These are phyloP conservation scores for Candida chauliodis DNA, from an alignment of 805 yeast species.

Conservation along the genomic window DNA sequence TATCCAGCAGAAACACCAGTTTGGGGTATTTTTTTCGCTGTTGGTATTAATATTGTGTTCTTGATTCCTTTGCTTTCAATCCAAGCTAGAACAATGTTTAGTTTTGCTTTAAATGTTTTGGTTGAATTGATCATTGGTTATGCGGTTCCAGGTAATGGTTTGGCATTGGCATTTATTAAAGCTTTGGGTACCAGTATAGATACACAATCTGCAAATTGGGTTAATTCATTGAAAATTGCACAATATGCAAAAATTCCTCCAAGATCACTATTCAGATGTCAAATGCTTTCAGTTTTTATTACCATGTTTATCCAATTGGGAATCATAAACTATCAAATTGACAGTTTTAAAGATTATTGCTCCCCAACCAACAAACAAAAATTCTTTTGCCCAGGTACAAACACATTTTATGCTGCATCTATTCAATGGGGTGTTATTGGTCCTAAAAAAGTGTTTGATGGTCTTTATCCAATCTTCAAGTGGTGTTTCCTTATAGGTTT, in stretches of 20 bases:
- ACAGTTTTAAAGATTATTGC: slow-evolving; percentile 22
- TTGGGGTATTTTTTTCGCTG: slow-evolving; percentile 56
- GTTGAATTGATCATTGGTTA: slow-evolving; percentile 47
- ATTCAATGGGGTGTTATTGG: slow-evolving; percentile 50
- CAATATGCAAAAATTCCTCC: slow-evolving; percentile 42
- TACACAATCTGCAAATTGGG: slow-evolving; percentile 27
- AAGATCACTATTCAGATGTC: slow-evolving; percentile 34
- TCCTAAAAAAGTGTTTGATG: slow-evolving; percentile 51
- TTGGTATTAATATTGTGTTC: slow-evolving; percentile 48
- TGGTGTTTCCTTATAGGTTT: slow-evolving; percentile 55
- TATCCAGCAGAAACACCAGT: slow-evolving; percentile 51
- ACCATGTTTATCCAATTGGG: slow-evolving; percentile 21
- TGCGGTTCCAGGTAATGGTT: slow-evolving; percentile 23
- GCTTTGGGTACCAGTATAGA: slow-evolving; percentile 26
- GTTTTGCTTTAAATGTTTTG: slow-evolving; percentile 48
- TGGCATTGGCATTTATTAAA: slow-evolving; percentile 20
- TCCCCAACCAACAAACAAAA: slow-evolving; percentile 17
- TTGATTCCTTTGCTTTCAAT: slow-evolving; percentile 49
- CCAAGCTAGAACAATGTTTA: slow-evolving; percentile 45
- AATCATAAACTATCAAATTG: slow-evolving; percentile 18
- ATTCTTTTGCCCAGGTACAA: slow-evolving; percentile 21
- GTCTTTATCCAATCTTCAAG: slow-evolving; percentile 45
- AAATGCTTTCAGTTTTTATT: slow-evolving; percentile 21
- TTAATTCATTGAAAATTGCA: slow-evolving; percentile 27
- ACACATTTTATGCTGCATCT: slow-evolving; percentile 44